Evolutionary conservation across 768 basidiomycete genomes (phyloP).

Genomic region (Tylopilus plumbeoviolaceoides): DNA sequence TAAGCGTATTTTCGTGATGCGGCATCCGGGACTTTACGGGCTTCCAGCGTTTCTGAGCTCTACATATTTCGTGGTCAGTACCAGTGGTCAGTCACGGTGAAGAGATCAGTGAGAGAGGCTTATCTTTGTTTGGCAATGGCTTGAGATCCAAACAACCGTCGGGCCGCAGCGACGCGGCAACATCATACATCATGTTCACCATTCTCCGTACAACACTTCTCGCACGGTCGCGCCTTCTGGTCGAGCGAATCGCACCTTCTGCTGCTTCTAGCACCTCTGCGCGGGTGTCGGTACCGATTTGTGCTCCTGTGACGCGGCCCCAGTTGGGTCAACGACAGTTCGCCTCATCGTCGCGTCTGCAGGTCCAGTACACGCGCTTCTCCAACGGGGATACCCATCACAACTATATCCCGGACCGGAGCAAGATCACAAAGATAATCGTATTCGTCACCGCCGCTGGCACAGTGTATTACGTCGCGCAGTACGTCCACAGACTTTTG

Average conservation of each 20-base stretch:
- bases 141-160: slow-evolving; percentile 8
- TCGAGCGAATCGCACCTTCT: neutral
- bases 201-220: neutral
- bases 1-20: too few relatives aligned
- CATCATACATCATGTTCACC: slow-evolving; percentile 11
- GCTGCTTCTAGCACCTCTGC: neutral
- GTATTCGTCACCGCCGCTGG: slow-evolving; percentile 19
- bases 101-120: too few relatives aligned
- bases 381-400: slow-evolving; percentile 9
- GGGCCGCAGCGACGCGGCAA: neutral
- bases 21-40: too few relatives aligned
- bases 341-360: slow-evolving; percentile 17
- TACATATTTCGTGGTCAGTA: neutral
- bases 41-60: too few relatives aligned
- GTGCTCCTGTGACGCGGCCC: neutral
- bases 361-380: slow-evolving; percentile 28
- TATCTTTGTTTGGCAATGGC: slow-evolving; percentile 13
- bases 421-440: slow-evolving; percentile 11
- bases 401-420: slow-evolving; percentile 5
- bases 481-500: slow-evolving; percentile 16
- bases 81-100: neutral
- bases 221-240: neutral
- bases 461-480: slow-evolving; percentile 26
- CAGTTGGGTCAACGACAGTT: slow-evolving; percentile 12
- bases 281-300: neutral